Evolutionary conservation across 345 rosid species (phyloP), one percentile per base, ranked within the genome.

Genomic region (Microthlaspi erraticum): DNA sequence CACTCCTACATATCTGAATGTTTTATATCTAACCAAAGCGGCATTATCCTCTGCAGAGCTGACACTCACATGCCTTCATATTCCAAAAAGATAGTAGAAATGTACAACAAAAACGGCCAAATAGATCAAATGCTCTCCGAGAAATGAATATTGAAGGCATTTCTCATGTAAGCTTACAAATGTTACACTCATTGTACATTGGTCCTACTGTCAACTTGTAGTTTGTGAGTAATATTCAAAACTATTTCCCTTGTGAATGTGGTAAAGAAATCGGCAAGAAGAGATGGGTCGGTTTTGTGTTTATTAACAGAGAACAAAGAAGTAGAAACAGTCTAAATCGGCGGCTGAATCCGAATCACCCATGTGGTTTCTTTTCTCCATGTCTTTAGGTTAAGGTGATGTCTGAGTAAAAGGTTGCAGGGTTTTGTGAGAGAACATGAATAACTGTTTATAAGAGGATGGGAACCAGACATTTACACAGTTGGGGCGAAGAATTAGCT

Each of bases 21-120:
- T 51, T 37, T 42, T 41, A 18, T 60, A 41, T n/a, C 12, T 66
- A 42, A 33, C 49, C 5, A 33, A 60, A 44, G 3, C 17, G 64
- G 36, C 56, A 36, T 51, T 6, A 39, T 53, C 23, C 18, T 62
- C 16, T 81, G 84, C 88, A 90, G 98, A 77, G 96, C 96, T 39
- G 82, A 82, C 41, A 59, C 49, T 62, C 93, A 90, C 81, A 83
- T 84, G 79, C 98, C 98, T 26, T 87, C 88, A 5, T 93, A 93
- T 20, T 83, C 98, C 7, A 93, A 88, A 80, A 90, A 87, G 77
- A 72, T 90, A 11, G 91, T 90, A 58, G 90, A 81, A 59, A 77
- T 83, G 79, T 93, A 93, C 85, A 90, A 93, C 79, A 83, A 82
- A 80, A 81, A 81, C 13, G 89, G 92, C 8, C 83, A 88, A 70